phyloP scores from a whole-genome alignment of 2,329 filamentous ascomycete species.

The Nectriaceae sp. region DNA sequence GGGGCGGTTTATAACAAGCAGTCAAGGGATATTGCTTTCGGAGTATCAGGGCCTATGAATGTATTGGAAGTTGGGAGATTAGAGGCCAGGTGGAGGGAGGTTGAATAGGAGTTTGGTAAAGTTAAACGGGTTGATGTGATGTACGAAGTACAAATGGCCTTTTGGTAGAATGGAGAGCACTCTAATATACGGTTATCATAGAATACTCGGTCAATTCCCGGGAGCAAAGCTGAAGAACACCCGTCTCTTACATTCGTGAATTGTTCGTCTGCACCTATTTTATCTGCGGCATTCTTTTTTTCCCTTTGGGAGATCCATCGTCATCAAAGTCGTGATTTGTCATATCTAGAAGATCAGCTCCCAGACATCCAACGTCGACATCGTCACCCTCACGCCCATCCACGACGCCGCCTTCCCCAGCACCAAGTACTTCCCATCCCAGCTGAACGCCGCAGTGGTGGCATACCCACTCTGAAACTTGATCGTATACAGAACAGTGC shows the following conservation, averaged over 20 bases:
- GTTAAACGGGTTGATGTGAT: too few relatives aligned
- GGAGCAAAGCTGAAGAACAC: too few relatives aligned
- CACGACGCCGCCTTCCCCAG: conserved; percentile 31
- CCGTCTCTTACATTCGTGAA: too few relatives aligned
- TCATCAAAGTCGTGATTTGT: too few relatives aligned
- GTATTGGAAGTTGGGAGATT: conserved; percentile 28
- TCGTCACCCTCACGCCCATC: conserved; percentile 23
- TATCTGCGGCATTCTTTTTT: too few relatives aligned
- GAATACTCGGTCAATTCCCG: too few relatives aligned
- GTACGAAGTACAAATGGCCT: too few relatives aligned
- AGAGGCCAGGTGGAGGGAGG: conserved; percentile 36
- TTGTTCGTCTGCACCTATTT: too few relatives aligned
- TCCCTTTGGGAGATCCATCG: too few relatives aligned
- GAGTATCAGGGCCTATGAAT: conserved; percentile 9
- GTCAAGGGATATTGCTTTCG: conserved; percentile 19
- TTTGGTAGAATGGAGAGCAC: too few relatives aligned
- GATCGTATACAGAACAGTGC: conserved; percentile 34
- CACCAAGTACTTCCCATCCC: conserved; percentile 30
- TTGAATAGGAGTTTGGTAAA: conserved; percentile 29
- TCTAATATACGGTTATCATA: too few relatives aligned
- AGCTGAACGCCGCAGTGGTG: conserved; percentile 35
- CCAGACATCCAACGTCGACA: conserved; percentile 31
- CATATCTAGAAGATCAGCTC: conserved; percentile 29
- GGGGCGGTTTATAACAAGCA: conserved; percentile 35
- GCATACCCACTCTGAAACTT: conserved; percentile 30